Evolutionary conservation across 2,329 filamentous ascomycete species (phyloP).

Genomic region (Sporothrix pallida): DNA sequence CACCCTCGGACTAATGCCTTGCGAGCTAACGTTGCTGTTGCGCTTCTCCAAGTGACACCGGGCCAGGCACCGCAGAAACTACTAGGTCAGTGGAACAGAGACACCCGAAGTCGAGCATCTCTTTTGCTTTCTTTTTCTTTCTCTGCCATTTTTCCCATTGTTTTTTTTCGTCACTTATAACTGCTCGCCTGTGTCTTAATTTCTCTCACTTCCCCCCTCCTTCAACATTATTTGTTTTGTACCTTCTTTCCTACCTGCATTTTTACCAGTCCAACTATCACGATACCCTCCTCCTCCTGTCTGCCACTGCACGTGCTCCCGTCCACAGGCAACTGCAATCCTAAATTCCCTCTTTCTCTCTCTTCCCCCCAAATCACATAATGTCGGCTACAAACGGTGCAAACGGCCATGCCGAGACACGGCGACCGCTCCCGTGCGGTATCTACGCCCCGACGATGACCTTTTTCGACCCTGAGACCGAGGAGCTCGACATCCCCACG

Average conservation of each 20-base stretch:
- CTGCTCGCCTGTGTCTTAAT: constrained; percentile 3
- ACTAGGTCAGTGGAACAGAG: constrained; percentile 21
- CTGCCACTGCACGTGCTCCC: background rate
- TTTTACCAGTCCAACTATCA: background rate
- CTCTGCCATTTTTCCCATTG: background rate
- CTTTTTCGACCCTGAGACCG: constrained; percentile 83
- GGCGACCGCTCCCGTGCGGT: constrained; percentile 72
- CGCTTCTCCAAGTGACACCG: background rate
- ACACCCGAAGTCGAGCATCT: constrained; percentile 20
- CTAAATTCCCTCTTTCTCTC: background rate
- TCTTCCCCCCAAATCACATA: background rate
- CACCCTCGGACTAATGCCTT: constrained; percentile 41
- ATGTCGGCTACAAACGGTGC: constrained; percentile 49
- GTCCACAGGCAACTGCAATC: too few species aligned
- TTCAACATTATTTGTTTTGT: background rate
- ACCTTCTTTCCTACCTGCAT: constrained; percentile 15
- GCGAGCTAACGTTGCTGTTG: constrained; percentile 36
- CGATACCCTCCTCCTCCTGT: background rate
- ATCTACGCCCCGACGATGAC: constrained; percentile 92
- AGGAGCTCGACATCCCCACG: constrained; percentile 79
- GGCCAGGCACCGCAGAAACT: constrained; percentile 1
- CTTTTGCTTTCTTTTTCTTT: constrained; percentile 40
- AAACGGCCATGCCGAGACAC: constrained; percentile 48
- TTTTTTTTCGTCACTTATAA: constrained; percentile 15
- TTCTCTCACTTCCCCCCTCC: background rate